Base-by-base conservation (phyloP, 2,329 filamentous ascomycete species). In the Ophiostoma ips region DNA sequence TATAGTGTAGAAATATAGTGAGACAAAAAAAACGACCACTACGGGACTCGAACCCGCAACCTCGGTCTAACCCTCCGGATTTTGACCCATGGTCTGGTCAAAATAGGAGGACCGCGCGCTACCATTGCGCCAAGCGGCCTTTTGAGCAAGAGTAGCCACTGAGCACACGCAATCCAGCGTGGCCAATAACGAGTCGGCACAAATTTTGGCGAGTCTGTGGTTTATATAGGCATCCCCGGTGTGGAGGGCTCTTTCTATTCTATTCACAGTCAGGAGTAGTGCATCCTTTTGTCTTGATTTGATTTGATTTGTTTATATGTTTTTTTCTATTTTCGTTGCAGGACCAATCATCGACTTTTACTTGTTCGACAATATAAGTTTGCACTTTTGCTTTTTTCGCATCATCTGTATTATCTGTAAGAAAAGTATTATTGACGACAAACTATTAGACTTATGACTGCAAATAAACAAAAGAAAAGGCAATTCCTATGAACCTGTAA, bases 61-160 rank as follows among this genome's bases (percentile, higher is more conserved):
- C 56, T 57, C 56, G 55, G 56, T 57, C 56, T 57, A 45, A 47
- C 41, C 56, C 52, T 49, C 52, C 48, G 5, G 30, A 49, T 34
- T 57, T 54, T 19, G 24, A 40, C 50, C 40, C 36, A 41, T 48
- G 48, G 49, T 38, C 49, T 30, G 48, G 50, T 50, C 50, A 53
- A 56, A 57, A 57, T 57, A 57, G 56, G 56, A 57, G 56, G 56
- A 57, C 56, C 55, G 56, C 56, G 56, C 56, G 56, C 56, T 57
- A 57, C 56, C 56, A 57, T 57, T 57, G 56, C 56, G 56, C 56
- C 56, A 57, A 57, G 55, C 53, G 56, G 55, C 56, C 56, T 54
- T 45, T n/a, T n/a, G 12, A 16, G 40, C 24, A 43, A 43, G 21
- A 43, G 30, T 21, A 31, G 24, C 38, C 13, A 24, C 31, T 41